These are phyloP conservation scores for Lodderomyces elongisporus DNA, from an alignment of 1,139 yeast genomes.

Conservation along the genomic window DNA sequence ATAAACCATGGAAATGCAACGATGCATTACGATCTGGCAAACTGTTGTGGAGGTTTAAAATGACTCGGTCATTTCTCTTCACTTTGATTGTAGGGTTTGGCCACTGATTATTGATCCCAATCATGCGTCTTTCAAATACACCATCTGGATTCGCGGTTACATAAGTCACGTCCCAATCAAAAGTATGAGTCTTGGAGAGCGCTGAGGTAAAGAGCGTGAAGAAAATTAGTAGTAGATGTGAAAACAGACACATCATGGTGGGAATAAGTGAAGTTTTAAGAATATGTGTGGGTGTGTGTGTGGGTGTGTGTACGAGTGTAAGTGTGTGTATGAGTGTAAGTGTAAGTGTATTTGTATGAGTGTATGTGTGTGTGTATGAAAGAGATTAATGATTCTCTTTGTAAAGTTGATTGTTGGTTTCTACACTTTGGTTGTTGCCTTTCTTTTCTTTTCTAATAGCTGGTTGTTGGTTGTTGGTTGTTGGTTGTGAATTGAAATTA, in stretches of 20 bases:
- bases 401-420: too few relatives aligned
- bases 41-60: constrained; percentile 65
- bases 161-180: constrained; percentile 73
- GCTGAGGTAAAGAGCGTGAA: too few relatives aligned
- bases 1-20: constrained; percentile 88
- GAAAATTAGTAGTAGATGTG: constrained; percentile 2
- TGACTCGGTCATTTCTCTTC: constrained; percentile 70
- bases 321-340: not conserved
- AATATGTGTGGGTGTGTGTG: too few relatives aligned
- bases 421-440: too few relatives aligned
- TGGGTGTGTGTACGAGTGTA: too few relatives aligned
- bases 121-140: constrained; percentile 52
- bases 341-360: too few relatives aligned
- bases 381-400: too few relatives aligned
- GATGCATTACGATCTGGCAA: constrained; percentile 64
- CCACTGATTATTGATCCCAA: constrained; percentile 78
- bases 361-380: too few relatives aligned
- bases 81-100: constrained; percentile 80
- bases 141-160: constrained; percentile 77
- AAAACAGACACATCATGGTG: too few relatives aligned
- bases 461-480: too few relatives aligned
- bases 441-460: too few relatives aligned
- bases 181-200: constrained; percentile 55
- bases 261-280: not conserved
- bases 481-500: too few relatives aligned